Evolutionary conservation across 164 flowering plant genomes (phyloP).

Genomic region (Nelumbo lutea): DNA sequence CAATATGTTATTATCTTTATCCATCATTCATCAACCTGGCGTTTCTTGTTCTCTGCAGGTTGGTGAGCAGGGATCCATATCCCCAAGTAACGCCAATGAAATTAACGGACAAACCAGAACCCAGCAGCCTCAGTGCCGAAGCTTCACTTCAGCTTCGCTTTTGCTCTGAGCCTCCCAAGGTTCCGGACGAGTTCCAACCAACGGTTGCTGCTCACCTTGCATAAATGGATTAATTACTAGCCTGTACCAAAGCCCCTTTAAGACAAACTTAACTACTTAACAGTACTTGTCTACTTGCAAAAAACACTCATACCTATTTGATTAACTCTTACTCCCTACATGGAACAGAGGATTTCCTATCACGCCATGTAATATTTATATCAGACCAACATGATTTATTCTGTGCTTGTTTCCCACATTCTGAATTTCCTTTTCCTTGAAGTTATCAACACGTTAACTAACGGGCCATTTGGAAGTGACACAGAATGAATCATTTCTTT

Average conservation of each 20-base stretch:
- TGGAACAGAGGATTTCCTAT: neutral
- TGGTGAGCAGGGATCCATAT: conserved; percentile 41
- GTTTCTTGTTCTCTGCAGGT: conserved; percentile 19
- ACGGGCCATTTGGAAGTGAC: too few relatives aligned
- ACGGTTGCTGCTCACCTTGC: conserved; percentile 12
- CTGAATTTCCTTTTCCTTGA: too few relatives aligned
- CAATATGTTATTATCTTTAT: neutral
- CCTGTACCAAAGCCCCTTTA: neutral
- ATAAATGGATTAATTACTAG: neutral
- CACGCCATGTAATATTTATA: neutral
- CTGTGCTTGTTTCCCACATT: neutral
- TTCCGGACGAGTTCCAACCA: conserved; percentile 19
- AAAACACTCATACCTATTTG: too few relatives aligned
- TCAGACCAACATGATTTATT: neutral
- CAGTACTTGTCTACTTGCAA: too few relatives aligned
- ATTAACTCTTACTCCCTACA: neutral
- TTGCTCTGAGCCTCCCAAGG: conserved; percentile 15
- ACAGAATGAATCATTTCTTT: too few relatives aligned
- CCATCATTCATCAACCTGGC: neutral
- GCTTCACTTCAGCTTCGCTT: conserved; percentile 18
- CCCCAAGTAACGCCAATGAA: conserved; percentile 10
- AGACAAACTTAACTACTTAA: neutral
- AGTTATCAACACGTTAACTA: too few relatives aligned
- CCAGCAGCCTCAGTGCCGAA: conserved; percentile 4
- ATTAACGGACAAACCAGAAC: conserved; percentile 12